phyloP scores from a whole-genome alignment of 2,329 filamentous ascomycete species.

The Xylaria sp. region DNA sequence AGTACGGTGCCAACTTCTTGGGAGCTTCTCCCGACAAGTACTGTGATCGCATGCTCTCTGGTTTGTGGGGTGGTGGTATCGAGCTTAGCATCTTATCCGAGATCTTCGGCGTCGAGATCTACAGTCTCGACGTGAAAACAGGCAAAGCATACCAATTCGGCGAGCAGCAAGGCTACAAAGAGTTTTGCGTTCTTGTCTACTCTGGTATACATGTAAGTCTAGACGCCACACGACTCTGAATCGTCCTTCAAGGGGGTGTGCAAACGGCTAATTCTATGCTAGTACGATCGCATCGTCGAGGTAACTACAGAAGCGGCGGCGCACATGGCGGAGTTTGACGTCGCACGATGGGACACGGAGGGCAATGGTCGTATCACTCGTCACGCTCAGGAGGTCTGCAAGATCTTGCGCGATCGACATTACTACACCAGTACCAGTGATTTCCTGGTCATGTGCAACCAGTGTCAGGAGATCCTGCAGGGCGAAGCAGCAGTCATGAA shows the following conservation, averaged over 20 bases:
- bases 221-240: neutral
- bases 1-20: conserved; percentile 72
- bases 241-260: neutral
- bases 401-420: conserved; percentile 61
- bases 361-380: conserved; percentile 62
- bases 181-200: conserved; percentile 20
- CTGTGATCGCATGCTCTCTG: conserved; percentile 72
- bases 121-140: conserved; percentile 17
- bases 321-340: conserved; percentile 63
- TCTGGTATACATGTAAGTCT: conserved; percentile 18
- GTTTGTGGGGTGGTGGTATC: conserved; percentile 88
- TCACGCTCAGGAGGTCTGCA: conserved; percentile 59
- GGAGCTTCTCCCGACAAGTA: conserved; percentile 70
- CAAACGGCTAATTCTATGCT: neutral
- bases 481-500: conserved; percentile 58
- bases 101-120: conserved; percentile 19
- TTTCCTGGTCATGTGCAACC: conserved; percentile 72
- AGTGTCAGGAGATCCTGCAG: conserved; percentile 62
- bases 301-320: conserved; percentile 55
- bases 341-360: conserved; percentile 50
- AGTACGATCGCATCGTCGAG: conserved; percentile 61
- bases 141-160: conserved; percentile 19
- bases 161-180: conserved; percentile 15
- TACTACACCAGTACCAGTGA: conserved; percentile 87
- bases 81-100: conserved; percentile 75